Percentiles rank a stretch among this genome's conserved stretches.
Conservation (phyloP, 345 rosid genomes). For the Eucalyptus leucophloia region DNA sequence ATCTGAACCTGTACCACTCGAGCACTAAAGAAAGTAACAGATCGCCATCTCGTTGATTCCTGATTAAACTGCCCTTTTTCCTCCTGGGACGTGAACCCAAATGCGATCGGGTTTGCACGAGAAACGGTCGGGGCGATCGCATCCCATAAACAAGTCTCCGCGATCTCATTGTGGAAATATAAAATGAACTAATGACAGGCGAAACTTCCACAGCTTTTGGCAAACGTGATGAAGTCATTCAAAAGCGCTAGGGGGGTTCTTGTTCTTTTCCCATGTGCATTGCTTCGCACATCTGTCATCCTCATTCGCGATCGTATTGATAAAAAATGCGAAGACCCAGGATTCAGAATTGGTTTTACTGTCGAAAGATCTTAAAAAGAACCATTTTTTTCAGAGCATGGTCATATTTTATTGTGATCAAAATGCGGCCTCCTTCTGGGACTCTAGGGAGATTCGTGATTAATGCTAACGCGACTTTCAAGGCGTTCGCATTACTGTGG, state of each 20-base stretch:
- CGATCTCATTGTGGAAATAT: background rate
- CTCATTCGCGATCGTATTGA: too few relatives aligned
- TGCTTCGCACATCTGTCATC: background rate
- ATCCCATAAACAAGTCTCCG: background rate
- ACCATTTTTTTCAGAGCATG: background rate
- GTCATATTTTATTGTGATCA: background rate
- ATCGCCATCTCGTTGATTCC: background rate
- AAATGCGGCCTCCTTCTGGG: background rate
- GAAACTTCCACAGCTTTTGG: background rate
- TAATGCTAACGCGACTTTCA: background rate
- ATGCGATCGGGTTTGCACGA: background rate
- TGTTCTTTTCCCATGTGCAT: background rate
- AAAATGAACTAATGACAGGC: background rate
- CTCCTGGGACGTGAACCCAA: background rate
- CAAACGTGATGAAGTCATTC: background rate
- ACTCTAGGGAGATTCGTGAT: background rate
- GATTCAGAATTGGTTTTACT: background rate
- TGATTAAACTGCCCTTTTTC: background rate
- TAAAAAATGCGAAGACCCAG: background rate
- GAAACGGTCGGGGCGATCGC: background rate
- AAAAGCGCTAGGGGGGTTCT: background rate
- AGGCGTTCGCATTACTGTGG: background rate
- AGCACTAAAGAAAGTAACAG: background rate
- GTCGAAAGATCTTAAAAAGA: background rate
- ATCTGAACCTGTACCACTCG: background rate